Conservation (phyloP, 306 rosid genomes). For the Rosa rugosa region DNA sequence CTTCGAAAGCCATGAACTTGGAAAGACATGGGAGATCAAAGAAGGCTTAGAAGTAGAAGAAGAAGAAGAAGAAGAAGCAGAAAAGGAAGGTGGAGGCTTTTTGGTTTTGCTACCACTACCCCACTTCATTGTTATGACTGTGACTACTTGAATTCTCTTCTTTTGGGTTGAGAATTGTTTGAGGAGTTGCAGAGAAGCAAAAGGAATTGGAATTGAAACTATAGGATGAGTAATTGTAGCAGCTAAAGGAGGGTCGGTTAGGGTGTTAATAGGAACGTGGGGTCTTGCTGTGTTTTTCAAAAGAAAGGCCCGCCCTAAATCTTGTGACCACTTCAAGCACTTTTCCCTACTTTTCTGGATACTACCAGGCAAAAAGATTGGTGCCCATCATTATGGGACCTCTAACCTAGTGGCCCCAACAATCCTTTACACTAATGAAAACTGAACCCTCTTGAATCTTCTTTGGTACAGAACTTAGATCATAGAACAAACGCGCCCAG, state of each 20-base stretch:
- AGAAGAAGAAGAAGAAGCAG: slow-evolving; percentile 19
- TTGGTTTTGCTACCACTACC: slow-evolving; percentile 51
- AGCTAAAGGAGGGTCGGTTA: slow-evolving; percentile 44
- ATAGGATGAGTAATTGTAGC: slow-evolving; percentile 1
- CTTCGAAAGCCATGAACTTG: slow-evolving; percentile 76
- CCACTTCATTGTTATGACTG: slow-evolving; percentile 48
- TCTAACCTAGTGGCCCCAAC: background rate
- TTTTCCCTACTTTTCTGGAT: slow-evolving; percentile 43
- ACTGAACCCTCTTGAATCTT: slow-evolving; percentile 2
- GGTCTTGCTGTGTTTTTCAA: slow-evolving; percentile 53
- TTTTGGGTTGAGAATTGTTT: background rate
- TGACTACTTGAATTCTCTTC: slow-evolving; percentile 12
- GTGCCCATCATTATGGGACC: slow-evolving; percentile 42
- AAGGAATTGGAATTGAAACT: background rate
- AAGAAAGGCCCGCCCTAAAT: slow-evolving; percentile 57
- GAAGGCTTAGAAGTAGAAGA: slow-evolving; percentile 49
- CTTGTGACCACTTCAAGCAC: slow-evolving; percentile 76
- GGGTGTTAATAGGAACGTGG: slow-evolving; percentile 66
- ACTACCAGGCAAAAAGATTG: slow-evolving; percentile 28
- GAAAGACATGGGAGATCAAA: slow-evolving; percentile 57
- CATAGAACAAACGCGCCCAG: background rate
- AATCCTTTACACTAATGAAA: background rate
- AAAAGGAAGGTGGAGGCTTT: slow-evolving; percentile 33
- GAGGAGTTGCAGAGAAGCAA: slow-evolving; percentile 16
- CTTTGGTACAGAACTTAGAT: background rate